Conservation (phyloP, 768 basidiomycete genomes). For the Hebeloma cylindrosporum region DNA sequence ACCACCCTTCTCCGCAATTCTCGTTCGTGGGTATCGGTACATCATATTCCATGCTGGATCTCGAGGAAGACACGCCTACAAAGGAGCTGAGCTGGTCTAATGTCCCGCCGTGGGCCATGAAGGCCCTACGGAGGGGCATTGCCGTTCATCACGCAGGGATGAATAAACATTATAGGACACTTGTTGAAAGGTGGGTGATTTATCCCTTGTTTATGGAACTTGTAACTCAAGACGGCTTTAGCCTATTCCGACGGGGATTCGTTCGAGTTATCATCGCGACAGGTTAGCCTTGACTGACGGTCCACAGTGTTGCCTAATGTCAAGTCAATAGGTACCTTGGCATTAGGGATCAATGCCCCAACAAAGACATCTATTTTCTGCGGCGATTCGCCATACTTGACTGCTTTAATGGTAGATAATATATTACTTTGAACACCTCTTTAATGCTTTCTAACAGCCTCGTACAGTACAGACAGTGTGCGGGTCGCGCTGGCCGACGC, state of each 20-base stretch:
- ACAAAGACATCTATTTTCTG: constrained; percentile 65
- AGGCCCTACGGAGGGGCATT: constrained; percentile 56
- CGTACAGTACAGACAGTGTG: constrained; percentile 66
- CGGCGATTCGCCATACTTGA: constrained; percentile 59
- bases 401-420: constrained; percentile 53
- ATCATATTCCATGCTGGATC: constrained; percentile 45
- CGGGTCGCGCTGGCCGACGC: constrained; percentile 71
- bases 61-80: constrained; percentile 54
- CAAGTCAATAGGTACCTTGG: constrained; percentile 52
- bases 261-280: constrained; percentile 69
- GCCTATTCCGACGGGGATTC: constrained; percentile 62
- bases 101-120: constrained; percentile 43
- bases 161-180: constrained; percentile 56
- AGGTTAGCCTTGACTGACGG: constrained; percentile 30
- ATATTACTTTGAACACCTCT: neutral
- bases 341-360: constrained; percentile 76
- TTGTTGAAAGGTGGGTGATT: constrained; percentile 51
- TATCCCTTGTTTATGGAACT: neutral
- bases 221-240: constrained; percentile 20
- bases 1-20: constrained; percentile 57
- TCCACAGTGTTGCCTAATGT: neutral
- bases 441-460: constrained; percentile 3
- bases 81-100: constrained; percentile 34
- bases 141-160: constrained; percentile 73
- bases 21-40: constrained; percentile 50